Conservation (phyloP, 208 protist species). For the Spironucleus salmonicida region DNA sequence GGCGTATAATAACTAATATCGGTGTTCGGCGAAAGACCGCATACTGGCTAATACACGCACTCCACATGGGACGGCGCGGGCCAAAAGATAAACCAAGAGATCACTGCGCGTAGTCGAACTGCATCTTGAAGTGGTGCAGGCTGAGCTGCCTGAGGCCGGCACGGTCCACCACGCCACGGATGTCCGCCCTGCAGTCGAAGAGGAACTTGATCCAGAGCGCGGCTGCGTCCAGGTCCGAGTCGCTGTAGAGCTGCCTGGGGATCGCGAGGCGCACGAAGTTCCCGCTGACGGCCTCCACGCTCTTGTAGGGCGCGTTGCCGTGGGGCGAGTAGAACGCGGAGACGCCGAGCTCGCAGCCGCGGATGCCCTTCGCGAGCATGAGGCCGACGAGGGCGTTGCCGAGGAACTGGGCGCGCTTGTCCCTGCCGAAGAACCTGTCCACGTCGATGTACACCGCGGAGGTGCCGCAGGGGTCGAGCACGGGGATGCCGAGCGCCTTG, state of each 20-base stretch:
- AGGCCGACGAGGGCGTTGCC: constrained; percentile 25
- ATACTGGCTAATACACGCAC: too few relatives aligned
- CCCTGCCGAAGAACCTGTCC: constrained; percentile 25
- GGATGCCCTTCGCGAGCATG: constrained; percentile 19
- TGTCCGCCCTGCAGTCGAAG: background rate
- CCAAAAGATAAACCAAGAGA: too few relatives aligned
- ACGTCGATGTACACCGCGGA: constrained; percentile 29
- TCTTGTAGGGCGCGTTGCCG: constrained; percentile 3
- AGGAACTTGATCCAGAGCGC: background rate
- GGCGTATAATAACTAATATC: too few relatives aligned
- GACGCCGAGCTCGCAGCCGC: constrained; percentile 28
- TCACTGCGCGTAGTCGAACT: background rate
- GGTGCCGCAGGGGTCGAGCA: constrained; percentile 26
- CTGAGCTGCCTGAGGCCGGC: background rate
- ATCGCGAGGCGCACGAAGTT: constrained; percentile 1
- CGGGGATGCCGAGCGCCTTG: constrained; percentile 16
- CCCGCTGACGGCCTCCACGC: background rate
- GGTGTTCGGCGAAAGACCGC: too few relatives aligned
- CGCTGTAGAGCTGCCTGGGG: background rate
- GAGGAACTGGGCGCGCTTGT: background rate
- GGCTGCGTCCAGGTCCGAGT: background rate
- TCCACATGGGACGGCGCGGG: too few relatives aligned
- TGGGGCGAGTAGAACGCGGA: background rate
- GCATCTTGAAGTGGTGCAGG: constrained; percentile 4
- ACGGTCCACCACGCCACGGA: background rate